Evolutionary conservation across 2,329 filamentous ascomycete genomes (phyloP).

Genomic region (Emmonsiellopsis sp.): DNA sequence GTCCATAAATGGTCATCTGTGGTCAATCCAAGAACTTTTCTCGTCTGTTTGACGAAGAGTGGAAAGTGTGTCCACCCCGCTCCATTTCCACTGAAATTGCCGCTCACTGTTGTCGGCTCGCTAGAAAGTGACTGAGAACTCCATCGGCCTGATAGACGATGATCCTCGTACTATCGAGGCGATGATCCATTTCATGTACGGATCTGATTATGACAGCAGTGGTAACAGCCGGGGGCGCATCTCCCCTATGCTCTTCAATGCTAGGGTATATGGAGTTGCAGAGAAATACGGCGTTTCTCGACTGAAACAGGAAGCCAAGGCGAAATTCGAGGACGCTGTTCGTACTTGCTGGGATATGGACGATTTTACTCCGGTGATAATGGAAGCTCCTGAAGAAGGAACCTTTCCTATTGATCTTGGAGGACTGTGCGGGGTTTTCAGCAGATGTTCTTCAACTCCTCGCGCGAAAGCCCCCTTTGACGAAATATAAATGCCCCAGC

Average conservation of each 20-base stretch:
- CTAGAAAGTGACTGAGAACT: conserved; percentile 9
- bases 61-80: conserved; percentile 12
- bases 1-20: conserved; percentile 13
- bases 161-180: conserved; percentile 14
- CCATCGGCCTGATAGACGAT: conserved; percentile 12
- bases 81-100: background rate
- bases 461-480: background rate
- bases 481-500: background rate
- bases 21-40: conserved; percentile 13
- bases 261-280: conserved; percentile 17
- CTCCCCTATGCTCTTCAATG: conserved; percentile 17
- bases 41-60: conserved; percentile 8
- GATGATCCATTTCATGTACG: conserved; percentile 21
- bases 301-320: conserved; percentile 14
- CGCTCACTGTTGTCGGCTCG: too few relatives aligned
- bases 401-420: conserved; percentile 6
- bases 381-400: conserved; percentile 5
- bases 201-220: conserved; percentile 16
- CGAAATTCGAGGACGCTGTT: conserved; percentile 13
- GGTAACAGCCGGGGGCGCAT: too few relatives aligned
- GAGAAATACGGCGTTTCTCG: conserved; percentile 18
- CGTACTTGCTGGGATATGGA: conserved; percentile 16
- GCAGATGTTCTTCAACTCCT: background rate
- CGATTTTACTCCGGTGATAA: conserved; percentile 15
- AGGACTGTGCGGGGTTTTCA: conserved; percentile 13